Percentiles rank a stretch among this genome's conserved stretches.
Conservation (phyloP, 106 monocot species). For the Iris macrosiphon region DNA sequence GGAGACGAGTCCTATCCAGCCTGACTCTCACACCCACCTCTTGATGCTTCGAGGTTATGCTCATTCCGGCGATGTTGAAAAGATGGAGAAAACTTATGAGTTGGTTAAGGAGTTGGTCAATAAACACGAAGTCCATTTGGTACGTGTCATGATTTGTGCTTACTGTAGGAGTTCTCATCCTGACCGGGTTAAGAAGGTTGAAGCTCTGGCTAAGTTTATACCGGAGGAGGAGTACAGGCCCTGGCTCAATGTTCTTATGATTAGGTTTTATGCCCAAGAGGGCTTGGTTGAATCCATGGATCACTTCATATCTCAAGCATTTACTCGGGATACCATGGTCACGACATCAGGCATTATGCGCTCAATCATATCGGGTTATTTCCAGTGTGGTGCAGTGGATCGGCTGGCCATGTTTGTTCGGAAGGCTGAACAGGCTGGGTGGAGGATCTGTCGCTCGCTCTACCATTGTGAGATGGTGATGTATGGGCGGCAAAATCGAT, state of each 20-base stretch:
- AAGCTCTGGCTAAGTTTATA: slow-evolving; percentile 32
- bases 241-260: slow-evolving; percentile 71
- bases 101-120: slow-evolving; percentile 36
- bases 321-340: slow-evolving; percentile 24
- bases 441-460: slow-evolving; percentile 62
- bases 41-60: slow-evolving; percentile 86
- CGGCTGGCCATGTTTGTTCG: slow-evolving; percentile 39
- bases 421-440: slow-evolving; percentile 61
- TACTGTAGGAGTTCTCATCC: slow-evolving; percentile 59
- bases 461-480: slow-evolving; percentile 86
- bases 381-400: slow-evolving; percentile 40
- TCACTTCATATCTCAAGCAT: slow-evolving; percentile 49
- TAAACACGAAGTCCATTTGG: slow-evolving; percentile 11
- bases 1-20: slow-evolving; percentile 32
- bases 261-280: slow-evolving; percentile 73
- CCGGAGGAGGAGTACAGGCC: slow-evolving; percentile 50
- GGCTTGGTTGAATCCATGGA: slow-evolving; percentile 70
- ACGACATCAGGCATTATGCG: slow-evolving; percentile 43
- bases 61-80: slow-evolving; percentile 46
- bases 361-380: slow-evolving; percentile 65
- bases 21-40: slow-evolving; percentile 42
- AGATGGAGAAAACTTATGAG: slow-evolving; percentile 71
- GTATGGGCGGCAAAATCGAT: slow-evolving; percentile 54
- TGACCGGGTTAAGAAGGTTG: slow-evolving; percentile 52
- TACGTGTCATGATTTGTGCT: slow-evolving; percentile 70